Base-by-base conservation (phyloP, 495 filamentous ascomycete genomes). In the Penicillium lividum region DNA sequence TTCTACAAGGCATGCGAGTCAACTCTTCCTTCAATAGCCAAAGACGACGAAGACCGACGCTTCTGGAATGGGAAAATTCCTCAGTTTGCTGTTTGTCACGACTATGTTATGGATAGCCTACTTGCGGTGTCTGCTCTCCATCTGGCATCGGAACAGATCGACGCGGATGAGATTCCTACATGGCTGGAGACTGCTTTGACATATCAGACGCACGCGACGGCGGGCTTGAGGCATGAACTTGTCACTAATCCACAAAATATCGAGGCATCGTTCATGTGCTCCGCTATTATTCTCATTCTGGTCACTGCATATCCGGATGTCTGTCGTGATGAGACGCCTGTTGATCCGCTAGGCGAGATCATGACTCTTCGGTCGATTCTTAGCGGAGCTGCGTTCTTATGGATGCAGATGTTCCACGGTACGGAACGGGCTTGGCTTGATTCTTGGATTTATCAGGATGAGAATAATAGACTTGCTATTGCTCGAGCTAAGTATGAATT, bases 41-140 rank as follows among this genome's bases (percentile, higher is more conserved):
- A 47, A 22, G 46, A 60, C 38, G 53, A 60, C 7, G 18, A 56
- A 7, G 58, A 56, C 38, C 28, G 58, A 0, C 45, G 42, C 16
- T 60, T 60, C 30, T 60, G 58, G 58, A 43, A 55, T 27, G 34
- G 33, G 28, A 47, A 50, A 25, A 28, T 60, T 25, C 58, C 58
- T 9, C 34, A 54, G 6, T 42, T 60, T 38, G 58, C 58, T 18
- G 54, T 53, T 5, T 31, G 10, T 29, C 53, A 60, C 51, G 52
- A 45, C 27, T 56, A 56, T 29, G 58, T 60, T 7, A 55, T 60
- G 52, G 58, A 60, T 18, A 47, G 58, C 6, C 27, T 53, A 13
- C 33, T 60, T 10, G 58, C 58, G 5, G 52, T 60, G 36, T 53
- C 52, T 30, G 58, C 58, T 42, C 58, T 60, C 9, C 58, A 60